These are phyloP conservation scores for Wallacemonas sp. DNA, from an alignment of 208 protist species.

Conservation along the genomic window DNA sequence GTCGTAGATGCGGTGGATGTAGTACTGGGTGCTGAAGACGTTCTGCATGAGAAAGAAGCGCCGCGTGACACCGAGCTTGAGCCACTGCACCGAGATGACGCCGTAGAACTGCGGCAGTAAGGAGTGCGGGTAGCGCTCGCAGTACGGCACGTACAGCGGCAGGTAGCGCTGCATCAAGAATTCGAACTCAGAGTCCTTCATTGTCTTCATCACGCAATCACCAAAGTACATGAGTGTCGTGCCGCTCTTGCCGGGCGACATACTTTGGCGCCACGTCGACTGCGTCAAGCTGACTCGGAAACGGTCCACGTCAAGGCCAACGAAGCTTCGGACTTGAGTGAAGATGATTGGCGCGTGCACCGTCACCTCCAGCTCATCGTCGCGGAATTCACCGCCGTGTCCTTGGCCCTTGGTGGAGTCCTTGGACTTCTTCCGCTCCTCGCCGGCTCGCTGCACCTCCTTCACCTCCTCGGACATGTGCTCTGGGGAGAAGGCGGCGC, in stretches of 20 bases:
- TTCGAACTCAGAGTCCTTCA: conserved; percentile 72
- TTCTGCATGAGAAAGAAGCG: conserved; percentile 94
- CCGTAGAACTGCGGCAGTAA: conserved; percentile 86
- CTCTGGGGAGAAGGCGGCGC: conserved; percentile 15
- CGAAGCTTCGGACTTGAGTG: conserved; percentile 71
- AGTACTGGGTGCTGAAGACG: conserved; percentile 85
- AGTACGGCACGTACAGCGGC: conserved; percentile 71
- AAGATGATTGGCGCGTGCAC: conserved; percentile 81
- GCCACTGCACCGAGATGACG: conserved; percentile 68
- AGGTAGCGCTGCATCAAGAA: conserved; percentile 73
- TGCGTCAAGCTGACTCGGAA: conserved; percentile 35
- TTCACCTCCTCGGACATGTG: conserved; percentile 8
- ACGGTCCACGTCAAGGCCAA: conserved; percentile 49
- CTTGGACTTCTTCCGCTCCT: neutral
- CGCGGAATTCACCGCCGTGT: conserved; percentile 29
- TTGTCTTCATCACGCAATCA: conserved; percentile 89
- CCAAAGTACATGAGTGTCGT: conserved; percentile 87
- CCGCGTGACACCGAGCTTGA: conserved; percentile 38
- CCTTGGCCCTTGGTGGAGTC: conserved; percentile 16
- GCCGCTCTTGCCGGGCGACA: conserved; percentile 85
- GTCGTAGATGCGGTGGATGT: conserved; percentile 91
- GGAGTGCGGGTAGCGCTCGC: conserved; percentile 82
- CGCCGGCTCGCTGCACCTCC: neutral
- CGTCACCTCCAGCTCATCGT: conserved; percentile 68
- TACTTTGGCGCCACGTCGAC: conserved; percentile 64